phyloP scores from a whole-genome alignment of 1,284 basidiomycete species.

The Ceratobasidium sp. region DNA sequence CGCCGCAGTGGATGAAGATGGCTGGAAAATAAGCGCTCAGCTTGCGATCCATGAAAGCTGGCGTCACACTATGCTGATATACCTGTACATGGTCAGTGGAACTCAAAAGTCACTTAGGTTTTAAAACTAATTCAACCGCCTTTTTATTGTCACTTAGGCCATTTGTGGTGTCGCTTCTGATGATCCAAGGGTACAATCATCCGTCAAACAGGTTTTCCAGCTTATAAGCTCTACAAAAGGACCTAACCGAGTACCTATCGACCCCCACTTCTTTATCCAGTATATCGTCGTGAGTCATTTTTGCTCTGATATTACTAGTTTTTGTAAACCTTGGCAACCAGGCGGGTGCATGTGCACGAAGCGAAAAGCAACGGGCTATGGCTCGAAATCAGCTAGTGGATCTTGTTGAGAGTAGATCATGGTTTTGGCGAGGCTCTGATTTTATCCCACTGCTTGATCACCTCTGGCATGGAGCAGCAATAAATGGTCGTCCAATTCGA shows the following conservation, averaged over 20 bases:
- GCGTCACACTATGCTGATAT: constrained; percentile 17
- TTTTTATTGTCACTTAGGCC: background rate
- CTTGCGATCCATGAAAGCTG: constrained; percentile 30
- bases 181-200: constrained; percentile 5
- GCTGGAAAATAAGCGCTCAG: constrained; percentile 13
- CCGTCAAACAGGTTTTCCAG: constrained; percentile 17
- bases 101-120: background rate
- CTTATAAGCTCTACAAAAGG: background rate
- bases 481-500: constrained; percentile 8
- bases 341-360: constrained; percentile 28
- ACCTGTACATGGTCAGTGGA: constrained; percentile 30
- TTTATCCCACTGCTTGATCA: constrained; percentile 32
- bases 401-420: background rate
- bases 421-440: constrained; percentile 6
- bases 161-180: constrained; percentile 9
- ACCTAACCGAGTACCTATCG: background rate
- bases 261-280: constrained; percentile 9
- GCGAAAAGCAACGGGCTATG: constrained; percentile 13
- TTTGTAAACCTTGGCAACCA: background rate
- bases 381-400: constrained; percentile 7
- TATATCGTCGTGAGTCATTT: constrained; percentile 20
- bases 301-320: background rate
- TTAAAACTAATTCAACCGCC: background rate
- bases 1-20: background rate
- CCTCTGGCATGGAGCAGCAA: constrained; percentile 20